Conservation (phyloP, 139 green algal species). For the Coelastrella sp. region DNA sequence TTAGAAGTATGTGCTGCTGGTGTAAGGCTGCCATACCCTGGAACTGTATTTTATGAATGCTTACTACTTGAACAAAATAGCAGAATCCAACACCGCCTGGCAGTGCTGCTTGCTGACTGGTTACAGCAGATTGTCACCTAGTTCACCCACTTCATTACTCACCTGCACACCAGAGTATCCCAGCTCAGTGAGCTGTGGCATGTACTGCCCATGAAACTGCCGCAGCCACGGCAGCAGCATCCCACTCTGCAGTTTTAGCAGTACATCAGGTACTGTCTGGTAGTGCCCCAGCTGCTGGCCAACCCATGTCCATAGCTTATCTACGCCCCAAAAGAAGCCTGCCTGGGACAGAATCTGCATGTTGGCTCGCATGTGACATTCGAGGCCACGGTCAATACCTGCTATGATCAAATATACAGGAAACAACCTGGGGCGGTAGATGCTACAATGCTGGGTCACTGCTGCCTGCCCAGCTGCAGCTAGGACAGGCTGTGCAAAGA, state of each 20-base stretch:
- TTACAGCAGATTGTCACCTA: too few relatives aligned
- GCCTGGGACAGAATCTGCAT: not conserved
- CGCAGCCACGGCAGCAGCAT: not conserved
- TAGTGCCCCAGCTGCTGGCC: constrained; percentile 1
- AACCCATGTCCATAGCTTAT: not conserved
- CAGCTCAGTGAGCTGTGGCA: not conserved
- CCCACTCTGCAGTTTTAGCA: not conserved
- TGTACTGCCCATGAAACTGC: not conserved
- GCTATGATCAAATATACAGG: not conserved
- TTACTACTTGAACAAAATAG: too few relatives aligned
- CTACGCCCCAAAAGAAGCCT: not conserved
- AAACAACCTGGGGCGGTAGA: not conserved
- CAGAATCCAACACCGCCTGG: too few relatives aligned
- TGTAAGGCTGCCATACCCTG: too few relatives aligned
- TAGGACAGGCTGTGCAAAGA: not conserved
- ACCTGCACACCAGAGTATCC: not conserved
- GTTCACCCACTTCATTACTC: not conserved
- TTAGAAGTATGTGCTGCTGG: too few relatives aligned
- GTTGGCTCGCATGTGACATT: not conserved
- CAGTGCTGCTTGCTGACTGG: too few relatives aligned
- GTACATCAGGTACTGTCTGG: not conserved
- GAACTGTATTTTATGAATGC: too few relatives aligned
- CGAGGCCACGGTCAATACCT: not conserved
- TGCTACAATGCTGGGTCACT: not conserved
- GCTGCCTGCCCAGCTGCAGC: not conserved